Evolutionary conservation across 129 eudicot species (phyloP), one percentile per base, ranked within the genome.

Genomic region (Heracleum sosnowskyi): DNA sequence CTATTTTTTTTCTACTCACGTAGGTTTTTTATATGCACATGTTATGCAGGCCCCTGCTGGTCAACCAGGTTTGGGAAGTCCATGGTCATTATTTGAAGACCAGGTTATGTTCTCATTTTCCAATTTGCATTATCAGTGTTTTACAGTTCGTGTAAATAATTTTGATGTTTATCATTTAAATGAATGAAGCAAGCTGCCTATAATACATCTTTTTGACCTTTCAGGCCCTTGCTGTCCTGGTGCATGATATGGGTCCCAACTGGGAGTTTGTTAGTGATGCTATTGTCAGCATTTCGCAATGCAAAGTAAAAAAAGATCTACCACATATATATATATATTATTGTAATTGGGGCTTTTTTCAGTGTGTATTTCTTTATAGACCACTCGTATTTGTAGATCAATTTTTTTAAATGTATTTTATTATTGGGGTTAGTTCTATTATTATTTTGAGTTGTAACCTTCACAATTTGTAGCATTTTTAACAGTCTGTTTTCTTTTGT

Each of bases 251-350:
- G 90, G 98, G 98, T 82, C 98, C 98, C 36, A 90, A 95, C 77
- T 95, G 98, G 98, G 98, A 95, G 88, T 92, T 95, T 83, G 90
- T 95, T 44, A 91, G 94, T 86, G 98, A 95, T 84, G 98, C 96
- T 79, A 74, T 95, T 35, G 92, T 88, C 86, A 90, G 96, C 85
- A 88, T 92, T 76, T 82, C 92, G 84, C 92, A 83, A 76, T 96
- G 90, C 80, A 92, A 96, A 92, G 99, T 92, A 83, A 46, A n/a
- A 41, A 9, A 0, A 0, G 12, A 41, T 41, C 10, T 41, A 37
- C 40, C 40, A 16, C 13, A 13, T 45, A 45, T 47, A 47, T 16
- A 46, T 47, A 10, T 41, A 41, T 41, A 8, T 8, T 41, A 41
- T 41, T 41, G 55, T 47, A 15, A 4, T 17, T 47, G 24, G 55